Conservation (phyloP, 306 rosid genomes). For the Lotus japonicus region DNA sequence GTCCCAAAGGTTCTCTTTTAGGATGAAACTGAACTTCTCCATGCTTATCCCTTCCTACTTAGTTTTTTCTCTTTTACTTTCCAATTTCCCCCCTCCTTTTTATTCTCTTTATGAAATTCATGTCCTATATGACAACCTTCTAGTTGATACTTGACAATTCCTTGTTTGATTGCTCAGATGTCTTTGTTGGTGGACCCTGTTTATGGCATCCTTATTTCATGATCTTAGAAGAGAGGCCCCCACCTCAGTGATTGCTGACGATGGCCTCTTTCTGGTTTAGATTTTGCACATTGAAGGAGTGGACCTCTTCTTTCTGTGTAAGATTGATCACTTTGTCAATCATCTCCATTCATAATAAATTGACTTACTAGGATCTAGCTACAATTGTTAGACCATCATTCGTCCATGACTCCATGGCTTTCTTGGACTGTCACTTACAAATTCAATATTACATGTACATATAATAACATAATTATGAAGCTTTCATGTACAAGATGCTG, state of each 20-base stretch:
- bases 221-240: slow-evolving; percentile 47
- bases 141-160: slow-evolving; percentile 45
- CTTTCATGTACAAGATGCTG: background rate
- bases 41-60: slow-evolving; percentile 46
- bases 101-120: slow-evolving; percentile 28
- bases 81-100: background rate
- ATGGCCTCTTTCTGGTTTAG: slow-evolving; percentile 25
- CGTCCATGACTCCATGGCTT: background rate
- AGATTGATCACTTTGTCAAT: slow-evolving; percentile 11
- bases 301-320: slow-evolving; percentile 20
- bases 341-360: background rate
- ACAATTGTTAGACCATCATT: background rate
- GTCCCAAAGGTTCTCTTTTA: slow-evolving; percentile 42
- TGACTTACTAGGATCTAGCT: slow-evolving; percentile 4
- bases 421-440: background rate
- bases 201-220: slow-evolving; percentile 49
- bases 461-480: background rate
- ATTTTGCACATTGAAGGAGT: slow-evolving; percentile 14
- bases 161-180: slow-evolving; percentile 42
- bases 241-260: slow-evolving; percentile 55
- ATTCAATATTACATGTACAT: background rate
- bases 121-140: slow-evolving; percentile 35
- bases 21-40: slow-evolving; percentile 60
- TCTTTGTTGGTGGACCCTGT: slow-evolving; percentile 55
- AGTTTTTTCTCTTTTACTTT: slow-evolving; percentile 5